Conservation (phyloP, 441 rosid genomes). For the Flueggea neowawraea region DNA sequence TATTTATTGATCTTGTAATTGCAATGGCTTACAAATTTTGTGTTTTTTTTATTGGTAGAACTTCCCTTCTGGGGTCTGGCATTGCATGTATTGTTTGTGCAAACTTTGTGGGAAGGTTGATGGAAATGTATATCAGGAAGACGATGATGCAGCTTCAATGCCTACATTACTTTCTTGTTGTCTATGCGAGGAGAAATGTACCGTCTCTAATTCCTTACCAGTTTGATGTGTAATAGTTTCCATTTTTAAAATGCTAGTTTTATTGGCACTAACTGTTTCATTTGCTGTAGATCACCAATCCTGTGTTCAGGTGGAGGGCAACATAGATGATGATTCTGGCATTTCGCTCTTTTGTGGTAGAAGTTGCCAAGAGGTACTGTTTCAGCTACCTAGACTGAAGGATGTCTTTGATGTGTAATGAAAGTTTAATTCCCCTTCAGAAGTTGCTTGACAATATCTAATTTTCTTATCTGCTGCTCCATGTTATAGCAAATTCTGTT, state of each 20-base stretch:
- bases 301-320: slow-evolving; percentile 43
- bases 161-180: slow-evolving; percentile 41
- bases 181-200: slow-evolving; percentile 93
- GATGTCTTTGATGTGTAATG: slow-evolving; percentile 10
- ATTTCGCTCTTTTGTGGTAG: slow-evolving; percentile 65
- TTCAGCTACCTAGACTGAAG: slow-evolving; percentile 9
- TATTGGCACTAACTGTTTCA: slow-evolving; percentile 14
- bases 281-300: slow-evolving; percentile 69
- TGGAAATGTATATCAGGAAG: slow-evolving; percentile 26
- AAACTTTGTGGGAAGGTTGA: slow-evolving; percentile 67
- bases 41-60: slow-evolving; percentile 45
- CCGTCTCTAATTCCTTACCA: slow-evolving; percentile 15
- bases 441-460: background rate
- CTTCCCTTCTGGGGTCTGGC: slow-evolving; percentile 91
- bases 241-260: slow-evolving; percentile 5
- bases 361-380: slow-evolving; percentile 73
- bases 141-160: slow-evolving; percentile 20
- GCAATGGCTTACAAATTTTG: background rate
- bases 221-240: background rate
- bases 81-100: slow-evolving; percentile 86
- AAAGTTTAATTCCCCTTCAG: slow-evolving; percentile 1
- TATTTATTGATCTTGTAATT: too few relatives aligned
- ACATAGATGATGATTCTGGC: slow-evolving; percentile 22
- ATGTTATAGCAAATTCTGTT: too few relatives aligned
- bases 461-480: too few relatives aligned